Percentiles rank a stretch among this genome's conserved stretches.
Evolutionary conservation across 176 grass and related monocot species (phyloP).

Genomic region (Avena insularis): DNA sequence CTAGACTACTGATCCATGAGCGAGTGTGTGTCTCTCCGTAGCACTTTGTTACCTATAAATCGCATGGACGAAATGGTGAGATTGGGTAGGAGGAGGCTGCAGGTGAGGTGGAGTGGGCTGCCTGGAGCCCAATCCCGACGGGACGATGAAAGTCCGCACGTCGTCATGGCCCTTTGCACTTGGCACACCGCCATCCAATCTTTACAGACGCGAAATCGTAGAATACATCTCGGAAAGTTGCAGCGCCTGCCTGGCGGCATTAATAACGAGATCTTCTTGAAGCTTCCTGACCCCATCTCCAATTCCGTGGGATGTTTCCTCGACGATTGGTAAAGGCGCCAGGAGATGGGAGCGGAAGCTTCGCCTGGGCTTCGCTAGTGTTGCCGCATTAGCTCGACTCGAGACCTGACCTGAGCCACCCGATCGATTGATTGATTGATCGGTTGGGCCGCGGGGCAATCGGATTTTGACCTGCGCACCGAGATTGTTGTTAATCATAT

Average conservation of each 20-base stretch:
- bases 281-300: constrained; percentile 9
- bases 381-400: constrained; percentile 30
- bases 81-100: constrained; percentile 11
- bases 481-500: constrained; percentile 30
- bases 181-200: constrained; percentile 22
- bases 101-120: constrained; percentile 40
- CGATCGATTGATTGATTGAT: no score
- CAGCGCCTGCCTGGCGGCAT: constrained; percentile 2
- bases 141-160: neutral
- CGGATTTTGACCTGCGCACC: constrained; percentile 48
- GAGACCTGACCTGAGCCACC: constrained; percentile 10
- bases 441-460: neutral
- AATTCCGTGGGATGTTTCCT: constrained; percentile 42
- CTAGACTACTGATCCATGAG: neutral
- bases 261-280: constrained; percentile 40
- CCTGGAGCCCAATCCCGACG: constrained; percentile 36
- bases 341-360: constrained; percentile 28
- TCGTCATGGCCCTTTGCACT: constrained; percentile 6
- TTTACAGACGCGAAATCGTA: neutral
- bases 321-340: constrained; percentile 9
- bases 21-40: neutral
- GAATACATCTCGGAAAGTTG: constrained; percentile 22
- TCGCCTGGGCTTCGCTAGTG: neutral
- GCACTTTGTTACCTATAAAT: constrained; percentile 23
- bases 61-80: constrained; percentile 18